These are phyloP conservation scores for Tephrocybe sp. DNA, from an alignment of 768 basidiomycete genomes.

Conservation along the genomic window DNA sequence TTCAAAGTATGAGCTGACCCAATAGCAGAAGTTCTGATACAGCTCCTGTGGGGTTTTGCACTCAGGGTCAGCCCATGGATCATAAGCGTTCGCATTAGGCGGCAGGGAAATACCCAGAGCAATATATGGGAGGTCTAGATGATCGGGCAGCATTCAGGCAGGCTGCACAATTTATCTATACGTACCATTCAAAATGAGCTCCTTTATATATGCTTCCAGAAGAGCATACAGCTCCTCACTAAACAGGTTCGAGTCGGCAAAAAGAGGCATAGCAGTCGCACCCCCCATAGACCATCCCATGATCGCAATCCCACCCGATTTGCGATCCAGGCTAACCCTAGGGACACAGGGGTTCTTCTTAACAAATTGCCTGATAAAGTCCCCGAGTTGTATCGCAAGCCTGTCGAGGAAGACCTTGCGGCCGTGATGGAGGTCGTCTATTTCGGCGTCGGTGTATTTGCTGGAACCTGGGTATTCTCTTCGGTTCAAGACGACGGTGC, in stretches of 20 bases:
- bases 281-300: conserved; percentile 39
- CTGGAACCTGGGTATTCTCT: conserved; percentile 34
- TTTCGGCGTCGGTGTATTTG: conserved; percentile 28
- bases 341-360: conserved; percentile 22
- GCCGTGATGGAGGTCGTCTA: conserved; percentile 26
- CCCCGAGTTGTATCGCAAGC: conserved; percentile 21
- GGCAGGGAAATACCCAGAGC: conserved; percentile 27
- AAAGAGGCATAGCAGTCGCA: conserved; percentile 24
- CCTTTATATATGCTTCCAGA: conserved; percentile 27
- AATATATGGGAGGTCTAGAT: conserved; percentile 27
- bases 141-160: background rate
- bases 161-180: background rate
- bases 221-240: conserved; percentile 17
- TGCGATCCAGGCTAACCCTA: conserved; percentile 21
- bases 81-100: conserved; percentile 13
- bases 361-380: conserved; percentile 29
- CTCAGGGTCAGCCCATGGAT: conserved; percentile 22
- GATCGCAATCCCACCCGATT: conserved; percentile 30
- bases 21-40: conserved; percentile 21
- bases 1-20: conserved; percentile 28
- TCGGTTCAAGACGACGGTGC: conserved; percentile 27
- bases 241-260: conserved; percentile 24
- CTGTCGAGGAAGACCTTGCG: conserved; percentile 24
- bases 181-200: conserved; percentile 32
- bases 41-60: conserved; percentile 20